A percentile compares a stretch with the other conserved stretches of the same genome.
Evolutionary conservation across 2,329 filamentous ascomycete species (phyloP).

Genomic region (Colletotrichum eleusines): DNA sequence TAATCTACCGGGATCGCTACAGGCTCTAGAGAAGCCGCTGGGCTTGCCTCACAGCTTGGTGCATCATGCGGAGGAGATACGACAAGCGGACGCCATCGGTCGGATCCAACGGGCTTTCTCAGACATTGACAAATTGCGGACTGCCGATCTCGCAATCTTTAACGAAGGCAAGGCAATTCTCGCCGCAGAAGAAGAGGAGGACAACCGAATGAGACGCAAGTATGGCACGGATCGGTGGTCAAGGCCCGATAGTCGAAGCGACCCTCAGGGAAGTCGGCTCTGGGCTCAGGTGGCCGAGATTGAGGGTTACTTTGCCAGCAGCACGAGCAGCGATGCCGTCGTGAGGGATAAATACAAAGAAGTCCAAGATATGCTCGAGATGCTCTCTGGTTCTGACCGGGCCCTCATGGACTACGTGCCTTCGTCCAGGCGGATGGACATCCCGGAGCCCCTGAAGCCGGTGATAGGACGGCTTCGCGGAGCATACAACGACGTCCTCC

Average conservation of each 20-base stretch:
- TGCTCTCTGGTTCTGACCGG: slow-evolving; percentile 84
- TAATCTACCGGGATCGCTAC: slow-evolving; percentile 90
- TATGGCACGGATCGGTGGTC: slow-evolving; percentile 91
- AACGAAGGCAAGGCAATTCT: slow-evolving; percentile 86
- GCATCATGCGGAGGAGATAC: slow-evolving; percentile 92
- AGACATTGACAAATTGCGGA: slow-evolving; percentile 91
- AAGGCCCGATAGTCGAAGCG: slow-evolving; percentile 75
- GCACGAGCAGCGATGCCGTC: slow-evolving; percentile 65
- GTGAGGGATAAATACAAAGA: slow-evolving; percentile 84
- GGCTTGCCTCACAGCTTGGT: slow-evolving; percentile 87
- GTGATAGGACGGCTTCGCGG: slow-evolving; percentile 82
- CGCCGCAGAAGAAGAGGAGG: slow-evolving; percentile 84
- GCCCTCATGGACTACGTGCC: slow-evolving; percentile 91
- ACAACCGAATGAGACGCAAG: slow-evolving; percentile 78
- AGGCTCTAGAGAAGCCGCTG: slow-evolving; percentile 94
- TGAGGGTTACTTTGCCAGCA: slow-evolving; percentile 83
- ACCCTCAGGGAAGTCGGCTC: slow-evolving; percentile 75
- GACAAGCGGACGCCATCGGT: slow-evolving; percentile 88
- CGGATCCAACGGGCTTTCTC: slow-evolving; percentile 83
- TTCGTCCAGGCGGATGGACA: slow-evolving; percentile 81
- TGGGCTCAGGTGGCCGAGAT: slow-evolving; percentile 83
- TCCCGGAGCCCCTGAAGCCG: slow-evolving; percentile 83
- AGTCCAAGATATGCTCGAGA: slow-evolving; percentile 78
- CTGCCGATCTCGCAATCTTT: slow-evolving; percentile 81
- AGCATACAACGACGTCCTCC: slow-evolving; percentile 85